These are phyloP conservation scores for Mytilinidion resinicola DNA, from an alignment of 495 filamentous ascomycete species.

Conservation along the genomic window DNA sequence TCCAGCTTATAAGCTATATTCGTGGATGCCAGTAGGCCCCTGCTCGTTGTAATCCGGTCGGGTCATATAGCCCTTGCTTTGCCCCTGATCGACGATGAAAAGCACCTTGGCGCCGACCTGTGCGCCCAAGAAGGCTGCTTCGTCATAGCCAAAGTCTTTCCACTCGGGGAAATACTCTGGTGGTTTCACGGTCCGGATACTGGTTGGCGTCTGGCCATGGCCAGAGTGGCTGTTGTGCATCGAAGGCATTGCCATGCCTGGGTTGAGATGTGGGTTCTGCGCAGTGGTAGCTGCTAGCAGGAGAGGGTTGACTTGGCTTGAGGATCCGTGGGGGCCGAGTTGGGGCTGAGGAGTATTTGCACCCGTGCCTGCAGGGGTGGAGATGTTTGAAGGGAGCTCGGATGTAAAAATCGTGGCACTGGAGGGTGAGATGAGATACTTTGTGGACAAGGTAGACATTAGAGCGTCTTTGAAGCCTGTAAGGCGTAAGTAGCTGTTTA, in stretches of 20 bases:
- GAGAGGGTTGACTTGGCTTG: conserved; percentile 74
- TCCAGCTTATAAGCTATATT: conserved; percentile 28
- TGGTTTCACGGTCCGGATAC: conserved; percentile 67
- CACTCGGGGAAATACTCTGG: conserved; percentile 92
- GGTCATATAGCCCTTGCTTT: conserved; percentile 65
- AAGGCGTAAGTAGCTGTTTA: not conserved
- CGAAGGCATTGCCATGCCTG: conserved; percentile 35
- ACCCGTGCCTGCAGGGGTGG: conserved; percentile 83
- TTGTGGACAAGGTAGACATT: conserved; percentile 65
- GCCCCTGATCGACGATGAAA: conserved; percentile 65
- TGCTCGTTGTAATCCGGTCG: conserved; percentile 72
- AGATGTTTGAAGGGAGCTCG: conserved; percentile 84
- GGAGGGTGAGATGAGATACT: conserved; percentile 84
- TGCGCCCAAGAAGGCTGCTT: conserved; percentile 61
- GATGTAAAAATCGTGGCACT: conserved; percentile 93
- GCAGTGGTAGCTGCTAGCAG: conserved; percentile 84
- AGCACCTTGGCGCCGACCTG: conserved; percentile 71
- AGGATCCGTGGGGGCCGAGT: conserved; percentile 40
- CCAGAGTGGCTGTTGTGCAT: conserved; percentile 58
- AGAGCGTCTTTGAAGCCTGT: conserved; percentile 79
- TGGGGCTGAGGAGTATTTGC: conserved; percentile 79
- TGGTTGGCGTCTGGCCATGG: conserved; percentile 84
- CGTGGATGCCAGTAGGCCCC: conserved; percentile 63
- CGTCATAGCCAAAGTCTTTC: conserved; percentile 68
- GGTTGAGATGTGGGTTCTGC: conserved; percentile 41